Percentiles rank a stretch among this genome's conserved stretches.
These are phyloP conservation scores for Cytospora paraplurivora DNA, from an alignment of 2,329 filamentous ascomycete genomes.

Conservation along the genomic window DNA sequence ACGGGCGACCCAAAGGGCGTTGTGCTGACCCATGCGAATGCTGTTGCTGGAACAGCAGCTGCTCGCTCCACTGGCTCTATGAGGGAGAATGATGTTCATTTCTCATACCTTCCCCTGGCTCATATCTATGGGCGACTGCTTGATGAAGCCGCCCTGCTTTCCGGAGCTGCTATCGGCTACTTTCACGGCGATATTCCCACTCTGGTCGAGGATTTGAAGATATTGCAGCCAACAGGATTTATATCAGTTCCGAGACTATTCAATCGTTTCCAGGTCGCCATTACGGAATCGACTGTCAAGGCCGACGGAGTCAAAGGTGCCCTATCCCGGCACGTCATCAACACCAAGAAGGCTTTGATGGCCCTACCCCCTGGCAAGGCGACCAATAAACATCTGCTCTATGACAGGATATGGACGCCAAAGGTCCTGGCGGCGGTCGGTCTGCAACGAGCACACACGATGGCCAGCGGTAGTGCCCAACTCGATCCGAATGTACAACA, in stretches of 20 bases:
- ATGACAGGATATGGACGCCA: slow-evolving; percentile 85
- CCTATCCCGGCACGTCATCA: slow-evolving; percentile 77
- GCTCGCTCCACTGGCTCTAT: slow-evolving; percentile 59
- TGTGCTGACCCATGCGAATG: slow-evolving; percentile 78
- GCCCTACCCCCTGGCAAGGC: slow-evolving; percentile 71
- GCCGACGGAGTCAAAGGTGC: slow-evolving; percentile 78
- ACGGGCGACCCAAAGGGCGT: slow-evolving; percentile 84
- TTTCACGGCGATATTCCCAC: slow-evolving; percentile 90
- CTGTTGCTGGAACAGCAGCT: slow-evolving; percentile 70
- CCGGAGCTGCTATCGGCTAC: slow-evolving; percentile 79
- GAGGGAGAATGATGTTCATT: slow-evolving; percentile 59
- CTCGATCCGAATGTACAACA: slow-evolving; percentile 85
- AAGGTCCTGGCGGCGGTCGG: slow-evolving; percentile 86
- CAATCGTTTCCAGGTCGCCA: slow-evolving; percentile 84
- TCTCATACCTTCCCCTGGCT: slow-evolving; percentile 90
- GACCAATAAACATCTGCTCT: slow-evolving; percentile 76
- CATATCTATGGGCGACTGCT: slow-evolving; percentile 90
- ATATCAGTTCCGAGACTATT: slow-evolving; percentile 88
- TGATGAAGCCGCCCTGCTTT: slow-evolving; percentile 74
- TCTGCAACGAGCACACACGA: slow-evolving; percentile 68
- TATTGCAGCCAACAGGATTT: slow-evolving; percentile 79
- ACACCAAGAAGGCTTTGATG: slow-evolving; percentile 78
- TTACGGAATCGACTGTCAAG: slow-evolving; percentile 78
- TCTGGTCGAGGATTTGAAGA: slow-evolving; percentile 87
- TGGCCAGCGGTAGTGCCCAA: slow-evolving; percentile 89